Percentiles rank a stretch among this genome's conserved stretches.
Conservation (phyloP, 2,329 filamentous ascomycete genomes). For the Arthrobotrys pseudoclavata region DNA sequence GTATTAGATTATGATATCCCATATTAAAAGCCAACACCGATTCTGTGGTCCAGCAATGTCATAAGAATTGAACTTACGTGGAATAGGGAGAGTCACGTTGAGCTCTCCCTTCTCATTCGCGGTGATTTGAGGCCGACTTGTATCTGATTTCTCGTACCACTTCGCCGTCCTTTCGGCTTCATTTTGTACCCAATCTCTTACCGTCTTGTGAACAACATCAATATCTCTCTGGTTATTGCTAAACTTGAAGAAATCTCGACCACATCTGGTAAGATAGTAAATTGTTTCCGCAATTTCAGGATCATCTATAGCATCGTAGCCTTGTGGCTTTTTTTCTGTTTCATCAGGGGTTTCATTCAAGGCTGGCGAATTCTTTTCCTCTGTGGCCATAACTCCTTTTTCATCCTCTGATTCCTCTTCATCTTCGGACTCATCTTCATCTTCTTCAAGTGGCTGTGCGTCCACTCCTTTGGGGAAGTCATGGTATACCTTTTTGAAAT, state of each 20-base stretch:
- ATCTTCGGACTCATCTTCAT: neutral
- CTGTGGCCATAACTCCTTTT: neutral
- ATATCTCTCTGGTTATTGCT: conserved; percentile 46
- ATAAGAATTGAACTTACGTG: conserved; percentile 25
- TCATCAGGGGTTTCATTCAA: neutral
- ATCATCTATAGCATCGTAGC: conserved; percentile 42
- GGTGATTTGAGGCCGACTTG: conserved; percentile 24
- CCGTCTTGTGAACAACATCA: conserved; percentile 55
- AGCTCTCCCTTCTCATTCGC: conserved; percentile 48
- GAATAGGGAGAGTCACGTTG: conserved; percentile 36
- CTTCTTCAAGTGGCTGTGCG: neutral
- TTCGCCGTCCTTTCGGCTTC: conserved; percentile 45
- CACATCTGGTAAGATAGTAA: conserved; percentile 45
- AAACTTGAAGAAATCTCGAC: conserved; percentile 55
- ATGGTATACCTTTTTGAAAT: conserved; percentile 46
- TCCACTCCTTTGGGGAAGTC: neutral
- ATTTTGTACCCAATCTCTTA: conserved; percentile 55
- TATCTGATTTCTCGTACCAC: conserved; percentile 40
- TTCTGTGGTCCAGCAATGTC: too few relatives aligned
- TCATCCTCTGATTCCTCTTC: neutral
- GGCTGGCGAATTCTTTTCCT: neutral
- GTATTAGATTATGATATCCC: neutral
- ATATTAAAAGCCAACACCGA: neutral
- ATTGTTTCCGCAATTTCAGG: conserved; percentile 54
- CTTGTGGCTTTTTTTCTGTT: neutral